Evolutionary conservation across 1,284 basidiomycete species (phyloP).

Genomic region (Cutaneotrichosporon dermatis): DNA sequence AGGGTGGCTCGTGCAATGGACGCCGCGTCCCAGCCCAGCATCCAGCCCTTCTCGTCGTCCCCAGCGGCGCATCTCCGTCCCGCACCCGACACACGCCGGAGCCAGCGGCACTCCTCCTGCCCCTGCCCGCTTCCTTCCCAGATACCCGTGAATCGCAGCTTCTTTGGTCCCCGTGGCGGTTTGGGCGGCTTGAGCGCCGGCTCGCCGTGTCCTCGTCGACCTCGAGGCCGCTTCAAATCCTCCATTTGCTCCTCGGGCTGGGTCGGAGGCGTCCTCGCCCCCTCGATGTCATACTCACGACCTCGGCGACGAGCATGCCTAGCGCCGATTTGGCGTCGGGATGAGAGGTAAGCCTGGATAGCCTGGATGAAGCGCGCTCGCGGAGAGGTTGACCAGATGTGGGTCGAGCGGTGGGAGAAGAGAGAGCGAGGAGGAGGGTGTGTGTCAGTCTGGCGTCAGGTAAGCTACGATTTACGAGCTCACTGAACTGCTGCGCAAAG

Average conservation of each 20-base stretch:
- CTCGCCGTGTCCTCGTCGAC: constrained; percentile 29
- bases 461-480: constrained; percentile 8
- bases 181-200: constrained; percentile 6
- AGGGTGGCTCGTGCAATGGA: background rate
- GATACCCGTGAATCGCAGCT: constrained; percentile 56
- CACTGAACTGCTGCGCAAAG: constrained; percentile 41
- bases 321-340: constrained; percentile 70
- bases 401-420: constrained; percentile 57
- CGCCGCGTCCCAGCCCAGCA: constrained; percentile 34
- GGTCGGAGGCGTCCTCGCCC: constrained; percentile 5
- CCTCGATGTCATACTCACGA: constrained; percentile 45
- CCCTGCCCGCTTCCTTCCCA: constrained; percentile 79
- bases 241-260: constrained; percentile 32
- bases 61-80: constrained; percentile 53
- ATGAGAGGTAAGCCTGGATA: constrained; percentile 74
- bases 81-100: constrained; percentile 57
- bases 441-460: constrained; percentile 60
- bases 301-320: constrained; percentile 89
- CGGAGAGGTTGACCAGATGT: constrained; percentile 43
- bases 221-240: constrained; percentile 38
- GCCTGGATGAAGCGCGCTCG: constrained; percentile 66
- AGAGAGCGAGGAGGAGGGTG: constrained; percentile 61
- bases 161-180: constrained; percentile 51
- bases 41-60: constrained; percentile 19
- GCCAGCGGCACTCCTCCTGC: constrained; percentile 59